Base-by-base conservation (phyloP, 2,329 filamentous ascomycete species). In the Dactylonectria estremocensis region DNA sequence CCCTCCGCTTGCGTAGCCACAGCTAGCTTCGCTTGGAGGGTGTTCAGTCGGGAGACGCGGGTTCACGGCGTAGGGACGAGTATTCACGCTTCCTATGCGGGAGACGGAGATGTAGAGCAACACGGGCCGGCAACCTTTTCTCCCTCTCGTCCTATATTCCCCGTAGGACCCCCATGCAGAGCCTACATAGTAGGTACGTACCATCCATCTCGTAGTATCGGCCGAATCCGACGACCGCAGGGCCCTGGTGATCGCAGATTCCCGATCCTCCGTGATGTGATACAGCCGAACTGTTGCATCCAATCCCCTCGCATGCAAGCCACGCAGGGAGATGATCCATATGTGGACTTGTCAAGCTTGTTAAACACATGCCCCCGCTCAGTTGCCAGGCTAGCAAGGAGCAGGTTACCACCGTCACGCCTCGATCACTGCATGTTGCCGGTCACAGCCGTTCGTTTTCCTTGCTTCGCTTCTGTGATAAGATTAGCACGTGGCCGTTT, bases 281-380 rank as follows among this genome's bases (percentile, higher is more conserved):
- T 56, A 60, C 54, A 59, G 64, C 60, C 50, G 43, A 55, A 49
- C 55, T 52, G 40, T 31, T 20, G 61, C 37, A 18, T 45, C 60
- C 64, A 63, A 43, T 55, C 54, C 58, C 45, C 46, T 59, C 52
- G 56, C 58, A 69, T 74, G 73, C 69, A 75, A 75, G 73, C 73
- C 73, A 75, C 69, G 35, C 49, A 62, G 66, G 48, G 61, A 18
- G 18, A 18, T 16, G 33, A 37, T 14, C 35, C 35, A 37, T 37
- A 43, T 43, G 40, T 4, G 24, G 24, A 28, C 24, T 28, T 28
- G 24, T 28, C 24, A 28, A 28, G 40, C 40, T 43, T n/a, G 40
- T 18, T n/a, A 7, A 7, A 35, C 49, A 69, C 56, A 64, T 59
- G 62, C 58, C 49, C 49, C 55, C 55, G 50, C 58, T 20, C 35